A percentile compares a stretch with the other conserved stretches of the same genome.
These are phyloP conservation scores for Amanita brunnescens DNA, from an alignment of 768 basidiomycete species.

Conservation along the genomic window DNA sequence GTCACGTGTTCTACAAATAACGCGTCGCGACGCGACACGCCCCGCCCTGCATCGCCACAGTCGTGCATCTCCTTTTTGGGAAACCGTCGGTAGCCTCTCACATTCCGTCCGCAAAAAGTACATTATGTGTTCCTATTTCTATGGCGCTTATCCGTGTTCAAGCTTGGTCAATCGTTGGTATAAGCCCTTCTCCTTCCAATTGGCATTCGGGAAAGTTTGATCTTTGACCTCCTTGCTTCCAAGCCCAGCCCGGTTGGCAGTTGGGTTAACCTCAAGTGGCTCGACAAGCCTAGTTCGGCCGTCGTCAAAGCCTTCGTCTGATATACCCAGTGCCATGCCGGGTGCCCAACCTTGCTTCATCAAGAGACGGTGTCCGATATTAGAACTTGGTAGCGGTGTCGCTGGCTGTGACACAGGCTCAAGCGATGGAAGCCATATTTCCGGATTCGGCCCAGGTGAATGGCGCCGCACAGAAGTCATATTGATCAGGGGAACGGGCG, in stretches of 20 bases:
- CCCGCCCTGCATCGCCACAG: constrained; percentile 4
- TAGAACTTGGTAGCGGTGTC: constrained; percentile 42
- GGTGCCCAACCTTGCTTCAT: constrained; percentile 74
- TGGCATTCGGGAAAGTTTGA: constrained; percentile 12
- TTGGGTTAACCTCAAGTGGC: constrained; percentile 43
- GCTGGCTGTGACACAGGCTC: constrained; percentile 30
- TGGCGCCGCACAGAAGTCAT: constrained; percentile 6
- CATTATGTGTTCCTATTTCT: neutral
- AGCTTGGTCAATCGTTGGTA: constrained; percentile 30
- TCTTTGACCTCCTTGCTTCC: constrained; percentile 29
- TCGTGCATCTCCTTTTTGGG: constrained; percentile 6
- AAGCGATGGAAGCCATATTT: constrained; percentile 14
- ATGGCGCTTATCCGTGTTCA: neutral
- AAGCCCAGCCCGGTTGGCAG: constrained; percentile 42
- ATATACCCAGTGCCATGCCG: constrained; percentile 44
- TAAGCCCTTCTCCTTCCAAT: constrained; percentile 35
- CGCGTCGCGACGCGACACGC: constrained; percentile 22
- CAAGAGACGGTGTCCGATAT: constrained; percentile 61
- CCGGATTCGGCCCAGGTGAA: constrained; percentile 6
- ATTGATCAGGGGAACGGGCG: constrained; percentile 11
- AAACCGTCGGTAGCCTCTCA: neutral
- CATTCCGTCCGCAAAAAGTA: too few species aligned
- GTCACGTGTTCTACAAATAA: constrained; percentile 30
- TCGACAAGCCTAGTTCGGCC: constrained; percentile 39
- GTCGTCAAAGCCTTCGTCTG: constrained; percentile 18